Base-by-base conservation (phyloP, 1,139 yeast genomes). In the Nadsonia commutata region DNA sequence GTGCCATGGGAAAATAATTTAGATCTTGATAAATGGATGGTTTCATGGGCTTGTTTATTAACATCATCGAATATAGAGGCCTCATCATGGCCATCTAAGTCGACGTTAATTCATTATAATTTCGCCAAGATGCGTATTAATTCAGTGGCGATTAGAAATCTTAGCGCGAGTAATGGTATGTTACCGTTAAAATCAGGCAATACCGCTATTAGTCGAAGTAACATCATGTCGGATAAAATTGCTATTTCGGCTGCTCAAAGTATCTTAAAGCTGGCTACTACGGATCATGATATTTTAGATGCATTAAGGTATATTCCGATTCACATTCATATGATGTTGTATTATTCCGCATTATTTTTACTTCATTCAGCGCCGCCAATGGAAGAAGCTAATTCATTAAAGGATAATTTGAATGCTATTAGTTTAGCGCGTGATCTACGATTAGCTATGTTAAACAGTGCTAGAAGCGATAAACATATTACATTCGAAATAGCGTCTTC, bases 11-110 rank as follows among this genome's bases (percentile, higher is more conserved):
- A 73, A 51, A 71, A 78, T 18, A 79, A 79, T 56, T 62, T 79
- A 48, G 83, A 78, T 46, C 60, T 79, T 39, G 85, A 79, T 52
- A 77, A 74, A 56, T 79, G 86, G 86, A 79, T 79, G 85, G 84
- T 79, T 7, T 78, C 80, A 13, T 79, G 86, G 86, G 77, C 86
- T 0, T 83, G 80, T 8, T 58, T 78, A 27, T 60, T 79, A 17
- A 74, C 82, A 1, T 81, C 83, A 0, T 70, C 74, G 37, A 69
- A 67, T 46, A 59, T 56, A 16, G 68, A 68, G 42, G 76, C 77
- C 9, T 74, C 80, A 0, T 74, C 77, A 0, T 79, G 86, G 86
- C 75, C 82, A 2, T 72, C 81, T 0, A 79, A 79, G 52, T 75
- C 82, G 1, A 78, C 85, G 0, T 64, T 79, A 48, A 74, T 79